Base-by-base conservation (phyloP, 371 early-diverging fungal species). In the Batkoa obscura region DNA sequence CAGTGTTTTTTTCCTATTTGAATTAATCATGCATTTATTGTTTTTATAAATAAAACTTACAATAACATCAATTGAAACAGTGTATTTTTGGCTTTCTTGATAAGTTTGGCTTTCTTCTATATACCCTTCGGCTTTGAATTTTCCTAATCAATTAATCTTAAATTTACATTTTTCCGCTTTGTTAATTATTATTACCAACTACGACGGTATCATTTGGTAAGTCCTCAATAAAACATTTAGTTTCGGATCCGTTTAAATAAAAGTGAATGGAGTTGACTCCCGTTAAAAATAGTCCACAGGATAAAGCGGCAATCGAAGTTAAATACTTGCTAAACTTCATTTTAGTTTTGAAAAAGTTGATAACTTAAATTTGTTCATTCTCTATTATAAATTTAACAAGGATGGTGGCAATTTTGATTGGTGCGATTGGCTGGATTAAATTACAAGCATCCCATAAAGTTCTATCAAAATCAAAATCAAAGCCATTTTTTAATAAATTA, bases 181-280 rank as follows among this genome's bases (percentile, higher is more conserved):
- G 32, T 6, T 15, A 10, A 8, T 39, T n/a, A 38, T 33, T 55
- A 59, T 53, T 68, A 84, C 86, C 88, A 58, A 78, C 78, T 37
- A 91, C 86, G 60, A 83, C 73, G 39, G 91, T 90, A 58, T 90
- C 87, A 61, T 79, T 80, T 32, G 94, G 91, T 49, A 94, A 73
- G 62, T 94, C 94, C 64, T 96, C 94, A 32, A 87, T 70, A 65
- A 96, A 96, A 72, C 97, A 96, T 66, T 86, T 83, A 65, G 78
- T 78, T 62, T 90, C 86, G 50, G 72, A 69, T 30, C 87, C 85
- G 57, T 91, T 89, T 33, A 91, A 73, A 64, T 91, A 92, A 63
- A 93, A 94, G 66, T 94, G 45, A n/a, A 45, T 45, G 17, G 15
- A 4, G 45, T n/a, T 4, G 4, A 45, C 45, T n/a, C 17, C 17